phyloP scores from a whole-genome alignment of 805 yeast species.

The Candida piceae region DNA sequence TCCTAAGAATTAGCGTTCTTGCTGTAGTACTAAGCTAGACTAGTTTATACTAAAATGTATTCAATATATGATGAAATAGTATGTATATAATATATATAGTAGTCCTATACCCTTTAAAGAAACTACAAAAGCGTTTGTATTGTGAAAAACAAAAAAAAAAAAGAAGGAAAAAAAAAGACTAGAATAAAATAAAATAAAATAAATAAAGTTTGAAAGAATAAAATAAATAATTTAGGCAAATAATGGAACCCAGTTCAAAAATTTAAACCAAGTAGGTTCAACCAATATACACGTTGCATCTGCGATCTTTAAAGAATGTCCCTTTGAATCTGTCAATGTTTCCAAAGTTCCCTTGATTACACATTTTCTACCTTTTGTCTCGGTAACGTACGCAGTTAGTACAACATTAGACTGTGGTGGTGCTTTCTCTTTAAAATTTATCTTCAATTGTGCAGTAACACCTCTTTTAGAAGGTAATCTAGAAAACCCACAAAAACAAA shows the following conservation, averaged over 20 bases:
- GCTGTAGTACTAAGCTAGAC: too few species aligned
- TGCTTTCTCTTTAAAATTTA: slow-evolving; percentile 59
- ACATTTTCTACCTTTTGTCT: slow-evolving; percentile 75
- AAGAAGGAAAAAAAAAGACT: too few species aligned
- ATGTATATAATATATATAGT: too few species aligned
- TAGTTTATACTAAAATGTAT: too few species aligned
- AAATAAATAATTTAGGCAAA: too few species aligned
- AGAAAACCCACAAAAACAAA: slow-evolving; percentile 83
- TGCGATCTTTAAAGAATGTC: slow-evolving; percentile 33
- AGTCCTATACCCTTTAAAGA: too few species aligned
- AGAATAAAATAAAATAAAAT: too few species aligned
- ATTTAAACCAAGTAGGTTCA: slow-evolving; percentile 86
- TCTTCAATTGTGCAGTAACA: slow-evolving; percentile 74
- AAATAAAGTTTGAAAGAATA: neutral
- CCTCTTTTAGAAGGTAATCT: slow-evolving; percentile 76
- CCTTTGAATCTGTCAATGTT: slow-evolving; percentile 36
- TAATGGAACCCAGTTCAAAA: slow-evolving; percentile 49
- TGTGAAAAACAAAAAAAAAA: too few species aligned
- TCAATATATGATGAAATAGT: too few species aligned
- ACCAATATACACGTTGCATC: slow-evolving; percentile 67
- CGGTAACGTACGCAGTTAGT: slow-evolving; percentile 59
- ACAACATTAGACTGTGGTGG: slow-evolving; percentile 61
- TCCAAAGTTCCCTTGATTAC: slow-evolving; percentile 64
- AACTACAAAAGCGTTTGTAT: too few species aligned
- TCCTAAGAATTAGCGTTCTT: too few species aligned